Conservation (phyloP, 2,329 filamentous ascomycete species). For the Cyphellophora attinorum region DNA sequence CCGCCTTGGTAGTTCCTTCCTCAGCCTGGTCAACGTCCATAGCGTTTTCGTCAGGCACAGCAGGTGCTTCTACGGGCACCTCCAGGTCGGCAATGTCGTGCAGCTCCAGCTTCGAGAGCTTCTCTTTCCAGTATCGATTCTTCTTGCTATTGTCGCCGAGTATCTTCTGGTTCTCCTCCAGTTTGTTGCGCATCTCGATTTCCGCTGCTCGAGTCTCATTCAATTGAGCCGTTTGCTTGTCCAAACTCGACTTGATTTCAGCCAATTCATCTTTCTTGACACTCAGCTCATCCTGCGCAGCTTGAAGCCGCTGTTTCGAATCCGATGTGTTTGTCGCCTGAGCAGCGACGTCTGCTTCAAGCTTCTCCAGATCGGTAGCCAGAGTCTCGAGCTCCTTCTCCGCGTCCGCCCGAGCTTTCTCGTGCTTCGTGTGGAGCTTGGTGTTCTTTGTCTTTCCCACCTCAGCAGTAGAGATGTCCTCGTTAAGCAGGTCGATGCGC, state of each 20-base stretch:
- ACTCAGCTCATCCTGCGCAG: conserved; percentile 66
- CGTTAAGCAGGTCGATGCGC: conserved; percentile 68
- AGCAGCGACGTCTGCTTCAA: conserved; percentile 68
- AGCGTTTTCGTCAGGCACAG: conserved; percentile 4
- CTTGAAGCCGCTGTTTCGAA: conserved; percentile 63
- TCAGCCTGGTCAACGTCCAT: conserved; percentile 21
- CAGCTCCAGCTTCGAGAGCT: conserved; percentile 70
- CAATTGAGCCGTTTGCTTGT: conserved; percentile 74
- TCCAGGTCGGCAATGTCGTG: conserved; percentile 67
- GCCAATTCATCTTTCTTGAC: conserved; percentile 73
- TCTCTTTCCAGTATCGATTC: conserved; percentile 78
- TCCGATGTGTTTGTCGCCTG: conserved; percentile 68
- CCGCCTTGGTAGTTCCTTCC: conserved; percentile 29
- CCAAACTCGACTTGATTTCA: conserved; percentile 71
- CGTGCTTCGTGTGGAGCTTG: conserved; percentile 79
- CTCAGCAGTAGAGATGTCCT: conserved; percentile 77
- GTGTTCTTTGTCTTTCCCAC: conserved; percentile 85
- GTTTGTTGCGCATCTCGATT: conserved; percentile 97
- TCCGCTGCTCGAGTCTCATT: conserved; percentile 83
- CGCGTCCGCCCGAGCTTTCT: conserved; percentile 71
- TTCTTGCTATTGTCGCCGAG: conserved; percentile 78
- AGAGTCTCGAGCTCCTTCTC: conserved; percentile 68
- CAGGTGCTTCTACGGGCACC: conserved; percentile 7
- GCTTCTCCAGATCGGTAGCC: conserved; percentile 60
- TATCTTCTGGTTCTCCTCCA: conserved; percentile 90